These are phyloP conservation scores for Mortierella sp. DNA, from an alignment of 371 early-diverging fungal species.

Conservation along the genomic window DNA sequence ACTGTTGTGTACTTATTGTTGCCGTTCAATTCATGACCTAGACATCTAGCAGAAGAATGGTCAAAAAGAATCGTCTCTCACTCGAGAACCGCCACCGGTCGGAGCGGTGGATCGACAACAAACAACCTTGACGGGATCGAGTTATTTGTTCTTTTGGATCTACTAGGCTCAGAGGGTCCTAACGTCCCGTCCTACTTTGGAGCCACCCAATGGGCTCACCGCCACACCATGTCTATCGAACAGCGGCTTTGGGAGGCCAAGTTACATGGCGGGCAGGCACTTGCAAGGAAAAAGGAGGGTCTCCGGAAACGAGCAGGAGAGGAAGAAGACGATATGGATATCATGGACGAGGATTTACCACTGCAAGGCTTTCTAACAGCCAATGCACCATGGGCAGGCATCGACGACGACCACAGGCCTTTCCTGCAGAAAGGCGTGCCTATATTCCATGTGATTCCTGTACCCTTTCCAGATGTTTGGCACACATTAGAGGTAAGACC, in stretches of 20 bases:
- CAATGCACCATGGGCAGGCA: constrained; percentile 53
- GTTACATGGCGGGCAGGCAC: constrained; percentile 35
- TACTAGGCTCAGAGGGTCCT: constrained; percentile 74
- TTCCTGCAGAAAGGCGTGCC: constrained; percentile 85
- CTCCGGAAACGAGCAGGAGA: not conserved
- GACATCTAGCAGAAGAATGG: constrained; percentile 65
- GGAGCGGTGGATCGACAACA: constrained; percentile 39
- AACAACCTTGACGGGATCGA: constrained; percentile 80
- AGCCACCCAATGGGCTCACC: constrained; percentile 69
- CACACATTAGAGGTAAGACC: constrained; percentile 73
- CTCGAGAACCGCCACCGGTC: constrained; percentile 36
- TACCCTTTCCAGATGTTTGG: constrained; percentile 94
- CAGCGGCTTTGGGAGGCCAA: constrained; percentile 56
- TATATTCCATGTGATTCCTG: constrained; percentile 89
- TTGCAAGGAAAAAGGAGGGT: constrained; percentile 24
- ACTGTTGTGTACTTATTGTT: no score
- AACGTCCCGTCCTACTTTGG: constrained; percentile 70
- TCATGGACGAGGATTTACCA: constrained; percentile 22
- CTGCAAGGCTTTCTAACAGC: constrained; percentile 57
- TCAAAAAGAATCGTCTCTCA: constrained; percentile 42
- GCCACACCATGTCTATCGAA: constrained; percentile 61
- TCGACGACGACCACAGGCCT: constrained; percentile 95
- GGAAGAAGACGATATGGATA: constrained; percentile 39
- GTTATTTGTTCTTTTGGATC: constrained; percentile 86
- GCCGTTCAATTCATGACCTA: no score